Evolutionary conservation across 495 filamentous ascomycete genomes (phyloP).

Genomic region (Saxophila tyrrhenica): DNA sequence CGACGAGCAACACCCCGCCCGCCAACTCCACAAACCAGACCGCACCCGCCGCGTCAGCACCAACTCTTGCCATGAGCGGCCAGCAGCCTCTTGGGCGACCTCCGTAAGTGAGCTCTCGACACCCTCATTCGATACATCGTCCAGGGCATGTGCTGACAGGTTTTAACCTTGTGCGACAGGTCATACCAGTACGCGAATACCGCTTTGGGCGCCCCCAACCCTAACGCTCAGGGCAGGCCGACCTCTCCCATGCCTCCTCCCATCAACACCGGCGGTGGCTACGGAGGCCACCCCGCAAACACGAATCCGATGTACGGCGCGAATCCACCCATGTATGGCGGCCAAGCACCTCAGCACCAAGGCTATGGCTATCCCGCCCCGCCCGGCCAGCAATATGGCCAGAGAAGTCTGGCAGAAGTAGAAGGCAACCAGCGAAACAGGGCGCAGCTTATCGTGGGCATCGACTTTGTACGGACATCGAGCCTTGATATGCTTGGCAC

Average conservation of each 20-base stretch:
- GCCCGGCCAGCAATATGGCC: slow-evolving; percentile 9
- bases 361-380: slow-evolving; percentile 14
- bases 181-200: slow-evolving; percentile 33
- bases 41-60: slow-evolving; percentile 19
- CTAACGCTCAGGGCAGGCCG: slow-evolving; percentile 25
- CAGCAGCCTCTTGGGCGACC: too few species aligned
- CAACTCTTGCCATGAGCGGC: slow-evolving; percentile 26
- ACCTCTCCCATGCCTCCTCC: slow-evolving; percentile 27
- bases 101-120: too few species aligned
- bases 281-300: slow-evolving; percentile 20
- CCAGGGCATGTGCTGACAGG: too few species aligned
- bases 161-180: too few species aligned
- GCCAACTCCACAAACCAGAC: background rate
- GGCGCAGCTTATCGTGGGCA: slow-evolving; percentile 68
- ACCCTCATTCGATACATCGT: too few species aligned
- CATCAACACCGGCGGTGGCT: slow-evolving; percentile 24
- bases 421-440: slow-evolving; percentile 75
- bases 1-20: background rate
- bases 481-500: background rate
- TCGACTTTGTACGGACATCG: slow-evolving; percentile 64
- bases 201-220: slow-evolving; percentile 17
- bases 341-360: slow-evolving; percentile 19
- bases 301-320: slow-evolving; percentile 21
- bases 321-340: slow-evolving; percentile 17
- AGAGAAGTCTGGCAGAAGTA: slow-evolving; percentile 56